phyloP scores from a whole-genome alignment of 345 rosid species.

The Lumnitzera littorea region DNA sequence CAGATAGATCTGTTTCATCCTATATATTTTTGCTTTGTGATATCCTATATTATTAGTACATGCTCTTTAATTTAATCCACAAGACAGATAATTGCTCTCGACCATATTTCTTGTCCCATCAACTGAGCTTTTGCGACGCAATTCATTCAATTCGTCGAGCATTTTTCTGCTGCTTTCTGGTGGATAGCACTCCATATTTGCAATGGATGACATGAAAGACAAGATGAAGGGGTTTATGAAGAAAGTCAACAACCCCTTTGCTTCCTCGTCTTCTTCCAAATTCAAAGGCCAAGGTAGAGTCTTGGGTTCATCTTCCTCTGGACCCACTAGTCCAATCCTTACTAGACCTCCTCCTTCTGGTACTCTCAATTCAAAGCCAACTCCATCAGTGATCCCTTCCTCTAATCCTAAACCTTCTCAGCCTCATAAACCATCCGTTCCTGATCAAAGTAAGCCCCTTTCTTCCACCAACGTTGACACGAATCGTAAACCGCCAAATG shows the following conservation, averaged over 20 bases:
- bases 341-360: constrained; percentile 25
- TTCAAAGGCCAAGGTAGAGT: constrained; percentile 88
- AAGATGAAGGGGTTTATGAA: constrained; percentile 87
- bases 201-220: constrained; percentile 81
- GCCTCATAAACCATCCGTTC: constrained; percentile 25
- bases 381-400: constrained; percentile 20
- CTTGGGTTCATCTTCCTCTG: constrained; percentile 68
- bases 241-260: constrained; percentile 58
- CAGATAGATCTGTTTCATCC: too few species aligned
- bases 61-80: too few species aligned
- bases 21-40: too few species aligned
- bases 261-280: constrained; percentile 63
- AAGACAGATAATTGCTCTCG: too few species aligned
- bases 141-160: too few species aligned
- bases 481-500: constrained; percentile 29
- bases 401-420: constrained; percentile 24
- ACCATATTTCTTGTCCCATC: too few species aligned
- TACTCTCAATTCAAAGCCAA: constrained; percentile 25
- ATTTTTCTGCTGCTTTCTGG: too few species aligned
- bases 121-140: too few species aligned
- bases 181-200: not conserved
- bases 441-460: constrained; percentile 27
- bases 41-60: too few species aligned
- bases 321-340: constrained; percentile 36
- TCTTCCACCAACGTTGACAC: constrained; percentile 18